Base-by-base conservation (phyloP, 495 filamentous ascomycete species). In the Filosporella fistucella region DNA sequence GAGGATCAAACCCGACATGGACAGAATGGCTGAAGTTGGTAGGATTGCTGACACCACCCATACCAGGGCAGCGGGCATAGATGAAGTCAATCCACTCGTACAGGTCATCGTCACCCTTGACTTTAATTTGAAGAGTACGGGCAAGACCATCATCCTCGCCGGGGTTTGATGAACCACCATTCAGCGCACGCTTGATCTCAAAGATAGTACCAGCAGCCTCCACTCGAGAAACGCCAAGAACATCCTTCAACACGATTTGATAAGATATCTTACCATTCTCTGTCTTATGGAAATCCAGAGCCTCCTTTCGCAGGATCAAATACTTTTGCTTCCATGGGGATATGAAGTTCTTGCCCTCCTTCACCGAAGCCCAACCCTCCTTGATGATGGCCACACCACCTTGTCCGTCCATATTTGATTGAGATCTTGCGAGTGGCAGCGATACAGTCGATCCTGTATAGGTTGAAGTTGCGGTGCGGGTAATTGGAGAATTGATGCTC, bases 81-180 rank as follows among this genome's bases (percentile, higher is more conserved):
- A 98, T 93, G 63, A 87, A 86, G 63, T 98, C 93, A 48, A 96
- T 95, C 93, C 93, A 98, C 42, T 94, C 89, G 61, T 98, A 98
- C 28, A 96, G 80, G 54, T 98, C 93, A 55, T 95, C 91, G 52
- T 97, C 94, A 17, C 79, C 84, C 61, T 95, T 95, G 53, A 97
- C 86, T 60, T 86, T 87, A 54, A 95, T 89, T 21, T 89, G 85
- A 30, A 95, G 74, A 9, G 84, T 85, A 57, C 86, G 88, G 25
- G 83, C 82, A 3, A 86, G 76, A 25, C 86, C 81, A 58, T 96
- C 91, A 72, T 81, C 69, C 67, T 70, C 73, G 24, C 78, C 76
- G 4, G 81, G 67, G 55, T 77, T 82, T 51, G 74, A 72, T 40
- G 75, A 74, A 34, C 76, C 69, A 51, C 83, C 78, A 50, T 76